Percentiles rank a stretch among this genome's conserved stretches.
phyloP scores from a whole-genome alignment of 169 alveolate genomes.

The Perkinsus olseni region DNA sequence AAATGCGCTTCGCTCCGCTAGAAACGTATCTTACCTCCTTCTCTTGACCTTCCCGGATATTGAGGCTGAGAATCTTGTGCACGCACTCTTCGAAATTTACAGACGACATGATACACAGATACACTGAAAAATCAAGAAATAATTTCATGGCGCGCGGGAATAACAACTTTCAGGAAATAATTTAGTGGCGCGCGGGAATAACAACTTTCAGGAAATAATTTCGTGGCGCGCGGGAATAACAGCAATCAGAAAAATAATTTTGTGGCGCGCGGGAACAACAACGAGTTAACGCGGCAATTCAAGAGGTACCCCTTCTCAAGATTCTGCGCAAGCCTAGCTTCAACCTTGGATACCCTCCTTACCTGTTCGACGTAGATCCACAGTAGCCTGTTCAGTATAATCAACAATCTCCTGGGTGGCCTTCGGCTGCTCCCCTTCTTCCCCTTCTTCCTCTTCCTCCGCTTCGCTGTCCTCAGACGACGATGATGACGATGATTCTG shows the following conservation, averaged over 20 bases:
- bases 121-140: conserved; percentile 40
- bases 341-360: too few relatives aligned
- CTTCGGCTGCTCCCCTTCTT: conserved; percentile 47
- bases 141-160: neutral
- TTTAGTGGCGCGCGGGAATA: too few relatives aligned
- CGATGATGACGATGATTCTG: neutral
- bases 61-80: conserved; percentile 91
- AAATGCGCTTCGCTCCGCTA: neutral
- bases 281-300: too few relatives aligned
- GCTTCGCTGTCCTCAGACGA: conserved; percentile 38
- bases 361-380: conserved; percentile 79
- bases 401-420: conserved; percentile 50
- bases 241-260: too few relatives aligned
- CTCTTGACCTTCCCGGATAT: conserved; percentile 84
- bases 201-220: too few relatives aligned
- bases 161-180: too few relatives aligned
- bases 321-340: too few relatives aligned
- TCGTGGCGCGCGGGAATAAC: too few relatives aligned
- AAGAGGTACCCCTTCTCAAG: too few relatives aligned
- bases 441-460: conserved; percentile 54
- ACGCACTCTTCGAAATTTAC: conserved; percentile 96
- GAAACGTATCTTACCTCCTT: neutral
- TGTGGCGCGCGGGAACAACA: too few relatives aligned
- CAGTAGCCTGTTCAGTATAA: conserved; percentile 86
- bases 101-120: conserved; percentile 92